These are phyloP conservation scores for Coffea eugenioides DNA, from an alignment of 257 asterid genomes.

Conservation along the genomic window DNA sequence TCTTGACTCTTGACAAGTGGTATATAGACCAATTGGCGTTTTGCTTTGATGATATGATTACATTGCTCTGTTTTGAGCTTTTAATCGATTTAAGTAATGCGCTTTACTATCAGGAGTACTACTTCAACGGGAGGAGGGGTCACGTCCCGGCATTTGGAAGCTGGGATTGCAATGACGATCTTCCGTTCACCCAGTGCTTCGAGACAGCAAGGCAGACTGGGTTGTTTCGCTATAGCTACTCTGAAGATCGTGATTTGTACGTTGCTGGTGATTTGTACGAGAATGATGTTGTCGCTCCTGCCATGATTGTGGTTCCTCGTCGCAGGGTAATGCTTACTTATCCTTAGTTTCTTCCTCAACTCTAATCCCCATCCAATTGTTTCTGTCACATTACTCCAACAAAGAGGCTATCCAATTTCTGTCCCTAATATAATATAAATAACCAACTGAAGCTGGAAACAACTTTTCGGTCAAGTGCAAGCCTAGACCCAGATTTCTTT, in stretches of 20 bases:
- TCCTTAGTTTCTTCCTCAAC: background rate
- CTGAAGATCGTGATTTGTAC: slow-evolving; percentile 65
- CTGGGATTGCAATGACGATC: slow-evolving; percentile 66
- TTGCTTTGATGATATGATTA: background rate
- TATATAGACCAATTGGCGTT: background rate
- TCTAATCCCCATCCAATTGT: background rate
- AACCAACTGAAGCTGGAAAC: background rate
- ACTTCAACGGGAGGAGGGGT: slow-evolving; percentile 38
- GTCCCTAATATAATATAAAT: background rate
- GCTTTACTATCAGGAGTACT: slow-evolving; percentile 32
- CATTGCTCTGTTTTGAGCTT: background rate
- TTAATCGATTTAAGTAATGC: background rate
- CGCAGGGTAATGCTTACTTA: slow-evolving; percentile 33
- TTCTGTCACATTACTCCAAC: too few species aligned
- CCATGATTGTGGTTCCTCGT: slow-evolving; percentile 80
- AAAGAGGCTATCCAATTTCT: background rate
- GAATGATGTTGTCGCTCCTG: slow-evolving; percentile 58
- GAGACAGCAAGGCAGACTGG: slow-evolving; percentile 61
- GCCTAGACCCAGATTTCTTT: background rate
- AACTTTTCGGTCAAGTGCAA: background rate
- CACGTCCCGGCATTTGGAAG: slow-evolving; percentile 84
- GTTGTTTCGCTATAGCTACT: slow-evolving; percentile 47
- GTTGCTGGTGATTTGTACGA: slow-evolving; percentile 76
- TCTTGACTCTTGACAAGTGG: background rate
- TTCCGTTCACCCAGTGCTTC: slow-evolving; percentile 72